These are phyloP conservation scores for Aspergillus persii DNA, from an alignment of 2,329 filamentous ascomycete species.

Conservation along the genomic window DNA sequence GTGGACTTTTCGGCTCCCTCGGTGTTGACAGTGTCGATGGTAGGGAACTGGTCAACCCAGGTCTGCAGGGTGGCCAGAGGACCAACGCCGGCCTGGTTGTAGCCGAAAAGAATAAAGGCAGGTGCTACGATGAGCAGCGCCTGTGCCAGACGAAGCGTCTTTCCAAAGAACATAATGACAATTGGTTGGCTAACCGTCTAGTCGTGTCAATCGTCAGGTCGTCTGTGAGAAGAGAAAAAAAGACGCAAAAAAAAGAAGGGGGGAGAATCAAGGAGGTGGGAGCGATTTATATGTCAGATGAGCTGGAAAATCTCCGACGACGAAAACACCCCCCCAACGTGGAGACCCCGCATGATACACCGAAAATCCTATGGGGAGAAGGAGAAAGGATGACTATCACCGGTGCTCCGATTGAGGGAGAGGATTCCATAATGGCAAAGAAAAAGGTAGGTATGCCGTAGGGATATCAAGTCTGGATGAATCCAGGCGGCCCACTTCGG, in stretches of 20 bases:
- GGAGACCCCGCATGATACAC: constrained; percentile 3
- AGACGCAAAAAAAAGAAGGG: background rate
- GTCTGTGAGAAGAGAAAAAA: background rate
- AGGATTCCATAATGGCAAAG: background rate
- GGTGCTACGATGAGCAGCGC: constrained; percentile 22
- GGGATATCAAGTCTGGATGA: background rate
- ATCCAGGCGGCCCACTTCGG: background rate
- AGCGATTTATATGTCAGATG: background rate
- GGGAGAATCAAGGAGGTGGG: background rate
- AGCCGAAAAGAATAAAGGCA: constrained; percentile 26
- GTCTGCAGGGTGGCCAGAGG: constrained; percentile 23
- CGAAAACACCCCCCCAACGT: background rate
- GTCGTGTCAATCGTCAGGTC: background rate
- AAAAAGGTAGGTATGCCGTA: background rate
- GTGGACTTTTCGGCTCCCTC: constrained; percentile 14
- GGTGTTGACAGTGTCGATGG: constrained; percentile 49
- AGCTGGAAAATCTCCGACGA: background rate
- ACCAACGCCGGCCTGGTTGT: constrained; percentile 26
- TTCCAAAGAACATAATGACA: constrained; percentile 6
- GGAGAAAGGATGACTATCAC: background rate
- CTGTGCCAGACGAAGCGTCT: constrained; percentile 19
- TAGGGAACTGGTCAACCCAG: constrained; percentile 51
- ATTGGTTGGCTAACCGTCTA: background rate
- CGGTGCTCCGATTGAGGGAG: background rate
- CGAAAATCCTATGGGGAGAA: background rate